These are phyloP conservation scores for Chaetomium globosum DNA, from an alignment of 2,329 filamentous ascomycete genomes.

Conservation along the genomic window DNA sequence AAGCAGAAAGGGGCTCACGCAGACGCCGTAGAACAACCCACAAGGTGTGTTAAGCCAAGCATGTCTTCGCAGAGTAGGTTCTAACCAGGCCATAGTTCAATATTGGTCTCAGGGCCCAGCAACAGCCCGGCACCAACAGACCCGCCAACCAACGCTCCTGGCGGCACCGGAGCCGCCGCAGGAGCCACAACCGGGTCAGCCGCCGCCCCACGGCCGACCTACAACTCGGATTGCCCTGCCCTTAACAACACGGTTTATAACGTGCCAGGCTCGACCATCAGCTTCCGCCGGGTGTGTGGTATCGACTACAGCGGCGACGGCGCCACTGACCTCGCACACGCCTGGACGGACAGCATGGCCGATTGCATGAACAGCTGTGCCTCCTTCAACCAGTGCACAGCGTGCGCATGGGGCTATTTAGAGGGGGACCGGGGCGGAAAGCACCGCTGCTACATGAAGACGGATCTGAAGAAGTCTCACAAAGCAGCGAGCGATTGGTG, in stretches of 20 bases:
- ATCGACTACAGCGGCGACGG: slow-evolving; percentile 48
- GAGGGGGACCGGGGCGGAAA: slow-evolving; percentile 40
- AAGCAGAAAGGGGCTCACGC: slow-evolving; percentile 10
- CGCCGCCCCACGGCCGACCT: slow-evolving; percentile 36
- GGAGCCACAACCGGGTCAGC: slow-evolving; percentile 31
- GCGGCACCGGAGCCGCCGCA: slow-evolving; percentile 29
- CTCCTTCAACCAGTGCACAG: slow-evolving; percentile 43
- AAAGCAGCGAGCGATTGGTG: slow-evolving; percentile 42
- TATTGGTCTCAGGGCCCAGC: neutral
- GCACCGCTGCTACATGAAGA: slow-evolving; percentile 47
- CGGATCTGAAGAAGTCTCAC: slow-evolving; percentile 40
- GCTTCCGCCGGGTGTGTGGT: slow-evolving; percentile 51
- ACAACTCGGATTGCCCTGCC: slow-evolving; percentile 46
- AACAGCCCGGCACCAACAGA: slow-evolving; percentile 11
- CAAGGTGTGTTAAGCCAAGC: slow-evolving; percentile 36
- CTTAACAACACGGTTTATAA: slow-evolving; percentile 50
- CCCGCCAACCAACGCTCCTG: neutral
- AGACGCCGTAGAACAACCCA: slow-evolving; percentile 21
- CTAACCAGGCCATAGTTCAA: slow-evolving; percentile 10
- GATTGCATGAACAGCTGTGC: slow-evolving; percentile 48
- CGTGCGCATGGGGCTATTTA: slow-evolving; percentile 45
- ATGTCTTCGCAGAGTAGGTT: neutral
- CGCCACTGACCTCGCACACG: slow-evolving; percentile 40
- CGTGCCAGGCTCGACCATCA: slow-evolving; percentile 46
- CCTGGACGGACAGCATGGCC: slow-evolving; percentile 42